phyloP scores from a whole-genome alignment of 345 rosid genomes.

The Eucalyptus pauciflora region DNA sequence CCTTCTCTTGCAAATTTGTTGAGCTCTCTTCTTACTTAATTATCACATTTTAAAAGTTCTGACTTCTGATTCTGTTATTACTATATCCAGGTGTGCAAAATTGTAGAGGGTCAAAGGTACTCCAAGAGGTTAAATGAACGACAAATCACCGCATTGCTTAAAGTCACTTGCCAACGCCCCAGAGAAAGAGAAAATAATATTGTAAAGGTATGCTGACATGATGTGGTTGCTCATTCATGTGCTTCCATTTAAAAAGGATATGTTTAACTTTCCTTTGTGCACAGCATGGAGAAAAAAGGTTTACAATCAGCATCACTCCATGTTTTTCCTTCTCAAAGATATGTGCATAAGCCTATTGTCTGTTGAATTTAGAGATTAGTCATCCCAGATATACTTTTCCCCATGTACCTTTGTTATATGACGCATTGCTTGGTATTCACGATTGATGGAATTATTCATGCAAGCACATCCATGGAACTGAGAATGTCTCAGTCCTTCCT shows the following conservation, averaged over 20 bases:
- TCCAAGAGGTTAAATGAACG: conserved; percentile 83
- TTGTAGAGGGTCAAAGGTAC: conserved; percentile 91
- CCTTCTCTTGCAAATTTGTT: background rate
- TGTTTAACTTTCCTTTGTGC: background rate
- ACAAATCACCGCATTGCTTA: conserved; percentile 78
- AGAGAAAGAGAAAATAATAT: conserved; percentile 66
- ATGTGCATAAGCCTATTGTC: background rate
- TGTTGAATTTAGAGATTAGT: background rate
- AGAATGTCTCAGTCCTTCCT: background rate
- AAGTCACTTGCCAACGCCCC: conserved; percentile 91
- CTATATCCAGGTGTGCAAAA: conserved; percentile 68
- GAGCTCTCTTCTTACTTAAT: background rate
- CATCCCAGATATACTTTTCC: background rate
- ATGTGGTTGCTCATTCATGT: background rate
- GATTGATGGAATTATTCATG: background rate
- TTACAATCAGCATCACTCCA: background rate
- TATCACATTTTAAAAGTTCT: background rate
- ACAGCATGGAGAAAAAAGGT: background rate
- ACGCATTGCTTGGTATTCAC: background rate
- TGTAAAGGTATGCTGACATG: conserved; percentile 27
- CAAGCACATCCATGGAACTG: background rate
- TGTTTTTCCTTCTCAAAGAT: background rate
- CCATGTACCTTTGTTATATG: background rate
- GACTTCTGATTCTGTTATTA: background rate
- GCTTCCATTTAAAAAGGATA: background rate